phyloP scores from a whole-genome alignment of 2,329 filamentous ascomycete species.

The Neospermospora avenae region DNA sequence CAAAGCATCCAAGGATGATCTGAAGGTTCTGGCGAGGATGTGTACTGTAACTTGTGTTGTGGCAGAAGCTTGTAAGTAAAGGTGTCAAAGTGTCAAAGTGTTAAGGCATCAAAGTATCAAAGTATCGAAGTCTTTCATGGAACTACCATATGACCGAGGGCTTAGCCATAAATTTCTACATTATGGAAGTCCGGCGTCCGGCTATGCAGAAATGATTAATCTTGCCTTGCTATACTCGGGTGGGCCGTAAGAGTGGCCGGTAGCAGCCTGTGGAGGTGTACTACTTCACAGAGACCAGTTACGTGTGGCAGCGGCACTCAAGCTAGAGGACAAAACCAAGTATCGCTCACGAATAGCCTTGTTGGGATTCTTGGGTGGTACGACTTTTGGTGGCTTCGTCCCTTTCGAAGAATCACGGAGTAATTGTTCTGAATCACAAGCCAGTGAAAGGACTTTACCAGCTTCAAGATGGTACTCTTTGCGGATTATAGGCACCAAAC shows the following conservation, averaged over 20 bases:
- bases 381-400: no score
- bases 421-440: background rate
- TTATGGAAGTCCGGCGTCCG: background rate
- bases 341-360: background rate
- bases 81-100: background rate
- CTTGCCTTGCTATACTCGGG: background rate
- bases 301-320: background rate
- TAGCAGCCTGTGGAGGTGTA: no score
- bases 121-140: background rate
- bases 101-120: no score
- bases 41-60: slow-evolving; percentile 3
- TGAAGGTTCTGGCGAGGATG: background rate
- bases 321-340: background rate
- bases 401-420: background rate
- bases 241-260: background rate
- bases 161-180: background rate
- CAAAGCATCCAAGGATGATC: background rate
- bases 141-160: background rate
- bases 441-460: background rate
- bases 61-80: background rate
- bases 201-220: background rate
- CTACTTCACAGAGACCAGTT: background rate
- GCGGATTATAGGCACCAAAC: background rate
- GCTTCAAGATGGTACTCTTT: background rate
- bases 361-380: background rate